Conservation (phyloP, 2,329 filamentous ascomycete genomes). For the Lachnellula hyalina region DNA sequence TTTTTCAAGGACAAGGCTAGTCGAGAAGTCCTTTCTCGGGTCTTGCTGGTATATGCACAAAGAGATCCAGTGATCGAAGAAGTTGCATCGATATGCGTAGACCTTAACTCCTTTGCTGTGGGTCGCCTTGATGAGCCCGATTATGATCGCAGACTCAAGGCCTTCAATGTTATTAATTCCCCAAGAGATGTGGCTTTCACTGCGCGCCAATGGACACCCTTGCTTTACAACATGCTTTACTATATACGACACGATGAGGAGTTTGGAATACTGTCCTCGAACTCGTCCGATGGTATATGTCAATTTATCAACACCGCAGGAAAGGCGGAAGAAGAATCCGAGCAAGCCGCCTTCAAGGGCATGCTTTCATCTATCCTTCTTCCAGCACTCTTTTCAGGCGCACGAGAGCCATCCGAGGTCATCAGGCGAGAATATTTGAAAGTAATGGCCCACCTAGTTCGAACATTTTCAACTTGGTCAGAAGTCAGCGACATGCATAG, state of each 20-base stretch:
- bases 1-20: constrained; percentile 83
- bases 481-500: constrained; percentile 68
- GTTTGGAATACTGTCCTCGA: constrained; percentile 72
- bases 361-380: constrained; percentile 63
- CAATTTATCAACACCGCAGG: constrained; percentile 66
- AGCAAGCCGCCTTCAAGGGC: constrained; percentile 45
- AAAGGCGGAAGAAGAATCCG: constrained; percentile 35
- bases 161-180: constrained; percentile 68
- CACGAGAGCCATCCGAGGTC: constrained; percentile 73
- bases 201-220: constrained; percentile 74
- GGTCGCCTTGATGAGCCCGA: constrained; percentile 78
- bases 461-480: constrained; percentile 62
- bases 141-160: constrained; percentile 73
- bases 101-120: constrained; percentile 73
- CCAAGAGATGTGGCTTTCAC: constrained; percentile 55
- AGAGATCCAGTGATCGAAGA: constrained; percentile 55
- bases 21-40: constrained; percentile 66
- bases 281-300: constrained; percentile 75
- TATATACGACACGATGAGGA: constrained; percentile 84
- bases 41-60: constrained; percentile 65
- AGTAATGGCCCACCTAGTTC: constrained; percentile 73
- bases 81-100: constrained; percentile 65
- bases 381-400: constrained; percentile 69
- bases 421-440: constrained; percentile 78
- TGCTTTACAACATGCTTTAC: constrained; percentile 85